Conservation (phyloP, 768 basidiomycete genomes). For the Pleurotus citrinopileatus region DNA sequence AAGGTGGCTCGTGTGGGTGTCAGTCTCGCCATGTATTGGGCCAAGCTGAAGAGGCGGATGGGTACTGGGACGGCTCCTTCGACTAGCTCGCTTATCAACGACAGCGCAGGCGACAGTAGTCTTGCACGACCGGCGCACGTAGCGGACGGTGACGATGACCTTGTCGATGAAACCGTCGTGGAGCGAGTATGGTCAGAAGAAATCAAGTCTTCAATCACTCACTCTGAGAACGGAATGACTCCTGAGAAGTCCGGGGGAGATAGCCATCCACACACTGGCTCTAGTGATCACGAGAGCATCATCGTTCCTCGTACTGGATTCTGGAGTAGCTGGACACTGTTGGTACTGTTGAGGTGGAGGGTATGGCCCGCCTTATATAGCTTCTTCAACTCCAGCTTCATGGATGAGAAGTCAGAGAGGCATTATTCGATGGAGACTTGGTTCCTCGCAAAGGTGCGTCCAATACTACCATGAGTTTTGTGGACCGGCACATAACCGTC, state of each 20-base stretch:
- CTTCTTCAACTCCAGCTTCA: conserved; percentile 62
- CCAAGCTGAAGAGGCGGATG: conserved; percentile 48
- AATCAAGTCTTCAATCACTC: conserved; percentile 45
- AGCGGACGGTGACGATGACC: conserved; percentile 30
- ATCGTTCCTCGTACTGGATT: conserved; percentile 31
- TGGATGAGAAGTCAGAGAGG: conserved; percentile 48
- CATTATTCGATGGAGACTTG: conserved; percentile 62
- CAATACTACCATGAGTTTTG: background rate
- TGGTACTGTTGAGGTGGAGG: conserved; percentile 54
- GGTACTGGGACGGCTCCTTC: conserved; percentile 57
- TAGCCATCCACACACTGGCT: conserved; percentile 29
- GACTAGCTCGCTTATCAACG: conserved; percentile 48
- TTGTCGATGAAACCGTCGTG: conserved; percentile 72
- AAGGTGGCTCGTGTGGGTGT: conserved; percentile 33
- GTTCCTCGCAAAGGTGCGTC: conserved; percentile 54
- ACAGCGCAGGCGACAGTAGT: conserved; percentile 41
- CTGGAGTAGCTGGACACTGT: conserved; percentile 27
- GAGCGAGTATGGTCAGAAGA: conserved; percentile 69
- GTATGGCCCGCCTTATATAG: conserved; percentile 51
- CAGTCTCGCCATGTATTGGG: conserved; percentile 41
- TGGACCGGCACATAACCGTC: background rate
- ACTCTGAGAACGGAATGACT: conserved; percentile 47
- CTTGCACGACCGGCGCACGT: conserved; percentile 24
- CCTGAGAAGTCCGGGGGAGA: conserved; percentile 51
- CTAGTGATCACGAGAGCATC: conserved; percentile 33